Base-by-base conservation (phyloP, 228 moss, liverwort and hornwort genomes). In the Sphagnum fallax region DNA sequence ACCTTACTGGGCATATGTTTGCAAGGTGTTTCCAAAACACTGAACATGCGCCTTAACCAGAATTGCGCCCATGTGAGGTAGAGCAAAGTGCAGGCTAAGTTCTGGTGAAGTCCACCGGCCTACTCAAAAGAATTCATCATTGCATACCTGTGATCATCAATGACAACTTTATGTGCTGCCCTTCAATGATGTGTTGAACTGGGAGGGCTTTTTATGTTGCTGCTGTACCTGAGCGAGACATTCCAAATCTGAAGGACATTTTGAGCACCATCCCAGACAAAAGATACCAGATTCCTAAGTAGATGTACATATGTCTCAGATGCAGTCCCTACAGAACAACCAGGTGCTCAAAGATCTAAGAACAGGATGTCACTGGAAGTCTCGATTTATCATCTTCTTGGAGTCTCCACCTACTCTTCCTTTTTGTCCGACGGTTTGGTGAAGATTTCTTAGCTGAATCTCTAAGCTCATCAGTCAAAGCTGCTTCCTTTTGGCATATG, bases 121-220 rank as follows among this genome's bases (percentile, higher is more conserved):
- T 32, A 32, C 32, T 2, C 32, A 32, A 32, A 32, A 1, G 32
- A 32, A 32, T 32, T 32, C 32, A 32, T 82, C 0, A 16, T 16
- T 16, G 82, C 52, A 80, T 86, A 0, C 82, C 82, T 0, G 80
- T 82, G 11, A 76, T 86, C 16, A 79, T 86, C 47, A 80, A 82
- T 4, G 82, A 86, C 4, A 73, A 86, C 16, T 82, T 86, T 32
- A 2, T 49, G 78, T 86, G 48, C 78, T 82, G 47, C 86, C 82
- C 0, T 86, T 82, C n/a, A 82, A 80, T 14, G 82, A 80, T 13
- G 82, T 82, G 32, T 74, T 86, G 50, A 50, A 78, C 48, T 86
- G 82, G 82, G 80, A 80, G 59, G 63, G 67, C 5, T 82, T 82
- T 62, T 79, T 32, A 32, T 32, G 32, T 80, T 4, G 76, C 82